Evolutionary conservation across 176 grass and related monocot species (phyloP).

Genomic region (Bolboschoenus planiculmis): DNA sequence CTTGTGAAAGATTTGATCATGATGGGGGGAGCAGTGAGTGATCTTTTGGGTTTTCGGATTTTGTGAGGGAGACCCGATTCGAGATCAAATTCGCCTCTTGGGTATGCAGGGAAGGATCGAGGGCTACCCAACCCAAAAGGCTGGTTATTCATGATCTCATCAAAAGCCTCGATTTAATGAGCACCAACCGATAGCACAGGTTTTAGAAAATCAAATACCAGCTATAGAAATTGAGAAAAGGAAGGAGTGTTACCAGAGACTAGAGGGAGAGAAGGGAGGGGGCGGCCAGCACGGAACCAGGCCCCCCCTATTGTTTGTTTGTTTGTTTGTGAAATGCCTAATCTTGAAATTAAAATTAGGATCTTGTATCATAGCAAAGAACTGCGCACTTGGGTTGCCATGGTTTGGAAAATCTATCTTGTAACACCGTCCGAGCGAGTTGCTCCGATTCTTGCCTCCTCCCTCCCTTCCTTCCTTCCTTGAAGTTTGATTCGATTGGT

Average conservation of each 20-base stretch:
- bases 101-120: conserved; percentile 70
- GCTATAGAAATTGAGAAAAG: neutral
- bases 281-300: neutral
- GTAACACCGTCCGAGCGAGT: too few species aligned
- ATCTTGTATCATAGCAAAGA: neutral
- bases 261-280: too few species aligned
- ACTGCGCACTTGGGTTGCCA: neutral
- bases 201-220: neutral
- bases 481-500: neutral
- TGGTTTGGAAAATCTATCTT: neutral
- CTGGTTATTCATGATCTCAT: conserved; percentile 53
- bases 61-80: conserved; percentile 54
- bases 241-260: neutral
- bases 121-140: conserved; percentile 64
- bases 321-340: neutral
- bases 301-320: neutral
- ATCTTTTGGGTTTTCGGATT: conserved; percentile 44
- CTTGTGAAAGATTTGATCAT: conserved; percentile 28
- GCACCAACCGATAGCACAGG: neutral
- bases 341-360: neutral
- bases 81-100: conserved; percentile 63
- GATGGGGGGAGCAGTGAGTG: conserved; percentile 32
- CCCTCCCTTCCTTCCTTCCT: neutral
- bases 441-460: too few species aligned
- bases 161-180: neutral